Conservation (phyloP, 2,329 filamentous ascomycete species). For the Phyllosticta capitalensis region DNA sequence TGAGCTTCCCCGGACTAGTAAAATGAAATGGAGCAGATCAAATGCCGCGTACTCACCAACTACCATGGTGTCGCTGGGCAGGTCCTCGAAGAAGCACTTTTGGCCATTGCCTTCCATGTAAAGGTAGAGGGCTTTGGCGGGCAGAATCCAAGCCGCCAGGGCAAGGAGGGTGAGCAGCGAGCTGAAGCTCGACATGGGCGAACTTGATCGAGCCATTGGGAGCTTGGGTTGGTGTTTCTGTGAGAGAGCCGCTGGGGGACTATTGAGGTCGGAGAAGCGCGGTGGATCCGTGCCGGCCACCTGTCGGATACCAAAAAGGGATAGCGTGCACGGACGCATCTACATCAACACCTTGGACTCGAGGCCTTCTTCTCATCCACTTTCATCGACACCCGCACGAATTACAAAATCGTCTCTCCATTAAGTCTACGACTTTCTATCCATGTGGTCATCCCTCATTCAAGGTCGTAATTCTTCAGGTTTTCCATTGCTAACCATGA, state of each 20-base stretch:
- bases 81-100: slow-evolving; percentile 97
- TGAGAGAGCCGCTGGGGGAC: not conserved
- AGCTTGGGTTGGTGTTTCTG: not conserved
- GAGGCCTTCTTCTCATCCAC: not conserved
- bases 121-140: slow-evolving; percentile 83
- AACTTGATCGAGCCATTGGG: slow-evolving; percentile 11
- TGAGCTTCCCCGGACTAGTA: too few relatives aligned
- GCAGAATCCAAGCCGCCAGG: slow-evolving; percentile 49
- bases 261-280: slow-evolving; percentile 3
- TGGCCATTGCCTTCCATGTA: slow-evolving; percentile 77
- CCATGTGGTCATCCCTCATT: not conserved
- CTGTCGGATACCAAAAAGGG: slow-evolving; percentile 1
- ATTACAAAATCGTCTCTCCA: too few relatives aligned
- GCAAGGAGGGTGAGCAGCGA: slow-evolving; percentile 50
- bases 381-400: not conserved
- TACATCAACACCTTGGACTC: not conserved
- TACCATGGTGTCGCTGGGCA: slow-evolving; percentile 93
- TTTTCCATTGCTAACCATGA: not conserved
- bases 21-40: not conserved
- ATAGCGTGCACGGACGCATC: slow-evolving; percentile 5
- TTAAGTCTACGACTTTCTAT: not conserved
- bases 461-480: not conserved
- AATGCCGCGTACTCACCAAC: slow-evolving; percentile 50
- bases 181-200: slow-evolving; percentile 6
- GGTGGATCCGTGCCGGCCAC: slow-evolving; percentile 8